Conservation (phyloP, 208 protist species). For the Phytomonas francai region DNA sequence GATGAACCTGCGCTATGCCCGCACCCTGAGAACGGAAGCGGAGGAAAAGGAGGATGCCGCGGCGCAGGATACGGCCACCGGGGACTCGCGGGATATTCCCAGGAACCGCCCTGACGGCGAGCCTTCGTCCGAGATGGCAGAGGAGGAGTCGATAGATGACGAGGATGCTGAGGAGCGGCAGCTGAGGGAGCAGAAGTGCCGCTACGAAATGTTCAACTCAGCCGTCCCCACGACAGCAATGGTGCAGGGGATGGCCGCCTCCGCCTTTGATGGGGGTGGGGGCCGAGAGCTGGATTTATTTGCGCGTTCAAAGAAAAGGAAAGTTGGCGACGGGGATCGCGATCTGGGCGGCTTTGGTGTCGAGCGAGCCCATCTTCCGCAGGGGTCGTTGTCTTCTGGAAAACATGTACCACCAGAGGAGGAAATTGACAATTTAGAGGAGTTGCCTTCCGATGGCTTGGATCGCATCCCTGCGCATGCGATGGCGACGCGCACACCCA, state of each 20-base stretch:
- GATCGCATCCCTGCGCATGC: constrained; percentile 25
- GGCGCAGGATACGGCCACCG: neutral
- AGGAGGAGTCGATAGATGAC: neutral
- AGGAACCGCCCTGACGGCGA: neutral
- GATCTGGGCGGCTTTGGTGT: too few species aligned
- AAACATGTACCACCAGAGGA: neutral
- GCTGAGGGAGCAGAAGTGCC: neutral
- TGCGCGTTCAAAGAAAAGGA: too few species aligned
- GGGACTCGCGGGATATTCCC: constrained; percentile 7
- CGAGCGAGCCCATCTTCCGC: neutral
- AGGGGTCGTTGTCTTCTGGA: neutral
- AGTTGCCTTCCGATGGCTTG: constrained; percentile 53
- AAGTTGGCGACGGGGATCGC: too few species aligned
- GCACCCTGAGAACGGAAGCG: constrained; percentile 10
- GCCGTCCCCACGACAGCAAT: too few species aligned
- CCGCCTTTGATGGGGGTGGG: too few species aligned
- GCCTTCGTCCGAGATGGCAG: neutral
- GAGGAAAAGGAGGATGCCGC: neutral
- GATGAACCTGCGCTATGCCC: constrained; percentile 63
- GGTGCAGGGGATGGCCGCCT: too few species aligned
- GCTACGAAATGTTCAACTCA: neutral
- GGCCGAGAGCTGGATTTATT: too few species aligned
- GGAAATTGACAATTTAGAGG: constrained; percentile 25
- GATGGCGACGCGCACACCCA: constrained; percentile 19
- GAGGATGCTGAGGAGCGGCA: constrained; percentile 1